Conservation (phyloP, 2,329 filamentous ascomycete species). For the Hymenoscyphus occultus region DNA sequence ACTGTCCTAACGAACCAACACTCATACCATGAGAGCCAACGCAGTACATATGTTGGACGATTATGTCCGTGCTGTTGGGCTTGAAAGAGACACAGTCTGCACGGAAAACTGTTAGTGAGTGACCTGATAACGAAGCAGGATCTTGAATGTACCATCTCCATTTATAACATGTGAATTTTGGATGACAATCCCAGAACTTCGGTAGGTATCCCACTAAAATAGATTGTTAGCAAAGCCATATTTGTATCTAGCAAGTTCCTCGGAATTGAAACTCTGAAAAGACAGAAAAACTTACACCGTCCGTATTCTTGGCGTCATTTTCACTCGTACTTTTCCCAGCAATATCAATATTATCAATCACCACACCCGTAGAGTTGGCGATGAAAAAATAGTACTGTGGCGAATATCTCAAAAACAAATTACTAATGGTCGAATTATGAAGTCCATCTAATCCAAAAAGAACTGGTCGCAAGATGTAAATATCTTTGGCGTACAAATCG, state of each 20-base stretch:
- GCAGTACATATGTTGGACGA: conserved; percentile 65
- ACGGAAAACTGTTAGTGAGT: conserved; percentile 15
- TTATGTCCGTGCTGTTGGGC: conserved; percentile 66
- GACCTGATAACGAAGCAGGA: background rate
- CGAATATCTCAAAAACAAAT: conserved; percentile 59
- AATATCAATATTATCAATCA: conserved; percentile 62
- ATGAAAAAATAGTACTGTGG: conserved; percentile 61
- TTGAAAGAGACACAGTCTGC: conserved; percentile 71
- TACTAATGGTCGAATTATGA: conserved; percentile 54
- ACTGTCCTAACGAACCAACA: conserved; percentile 70
- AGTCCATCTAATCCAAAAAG: conserved; percentile 56
- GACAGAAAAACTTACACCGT: conserved; percentile 40
- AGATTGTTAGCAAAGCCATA: background rate
- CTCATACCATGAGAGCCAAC: conserved; percentile 71
- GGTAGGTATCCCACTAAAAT: conserved; percentile 55
- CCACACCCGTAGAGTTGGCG: conserved; percentile 61
- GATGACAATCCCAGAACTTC: conserved; percentile 59
- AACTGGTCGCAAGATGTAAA: conserved; percentile 56
- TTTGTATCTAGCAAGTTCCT: too few relatives aligned
- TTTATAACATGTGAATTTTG: conserved; percentile 64
- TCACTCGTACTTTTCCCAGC: conserved; percentile 50
- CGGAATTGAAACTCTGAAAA: background rate
- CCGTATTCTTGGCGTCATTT: conserved; percentile 62
- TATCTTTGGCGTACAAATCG: conserved; percentile 50
- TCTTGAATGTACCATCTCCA: conserved; percentile 47